Percentiles rank a stretch among this genome's conserved stretches.
Evolutionary conservation across 164 flowering plant species (phyloP).

Genomic region (Vitis rupestris): DNA sequence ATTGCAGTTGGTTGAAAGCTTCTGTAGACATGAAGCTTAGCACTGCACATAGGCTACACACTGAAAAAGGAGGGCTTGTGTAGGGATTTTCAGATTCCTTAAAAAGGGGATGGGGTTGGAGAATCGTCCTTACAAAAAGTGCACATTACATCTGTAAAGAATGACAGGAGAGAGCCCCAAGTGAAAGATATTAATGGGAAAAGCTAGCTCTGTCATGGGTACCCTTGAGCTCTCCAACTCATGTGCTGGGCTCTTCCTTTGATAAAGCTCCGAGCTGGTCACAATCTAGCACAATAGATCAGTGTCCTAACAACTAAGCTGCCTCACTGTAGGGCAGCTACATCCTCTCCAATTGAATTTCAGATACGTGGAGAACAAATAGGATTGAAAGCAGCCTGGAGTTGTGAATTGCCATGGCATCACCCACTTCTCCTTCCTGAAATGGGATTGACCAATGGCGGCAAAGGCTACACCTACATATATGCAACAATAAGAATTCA

Average conservation of each 20-base stretch:
- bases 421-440: background rate
- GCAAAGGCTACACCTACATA: background rate
- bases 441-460: background rate
- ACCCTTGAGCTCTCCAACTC: too few relatives aligned
- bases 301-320: background rate
- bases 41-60: background rate
- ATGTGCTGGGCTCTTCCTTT: background rate
- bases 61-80: background rate
- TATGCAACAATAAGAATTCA: background rate
- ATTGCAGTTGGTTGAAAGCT: background rate
- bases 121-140: background rate
- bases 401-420: background rate
- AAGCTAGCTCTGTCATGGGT: too few relatives aligned
- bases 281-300: background rate
- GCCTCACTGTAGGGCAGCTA: constrained; percentile 1
- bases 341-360: background rate
- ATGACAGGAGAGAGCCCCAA: too few relatives aligned
- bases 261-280: background rate
- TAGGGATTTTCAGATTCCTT: background rate
- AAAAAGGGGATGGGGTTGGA: background rate
- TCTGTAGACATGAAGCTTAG: background rate
- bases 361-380: background rate
- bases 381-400: background rate
- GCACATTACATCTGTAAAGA: too few relatives aligned
- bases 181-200: too few relatives aligned